phyloP scores from a whole-genome alignment of 345 rosid genomes.

The Brassica cretica region DNA sequence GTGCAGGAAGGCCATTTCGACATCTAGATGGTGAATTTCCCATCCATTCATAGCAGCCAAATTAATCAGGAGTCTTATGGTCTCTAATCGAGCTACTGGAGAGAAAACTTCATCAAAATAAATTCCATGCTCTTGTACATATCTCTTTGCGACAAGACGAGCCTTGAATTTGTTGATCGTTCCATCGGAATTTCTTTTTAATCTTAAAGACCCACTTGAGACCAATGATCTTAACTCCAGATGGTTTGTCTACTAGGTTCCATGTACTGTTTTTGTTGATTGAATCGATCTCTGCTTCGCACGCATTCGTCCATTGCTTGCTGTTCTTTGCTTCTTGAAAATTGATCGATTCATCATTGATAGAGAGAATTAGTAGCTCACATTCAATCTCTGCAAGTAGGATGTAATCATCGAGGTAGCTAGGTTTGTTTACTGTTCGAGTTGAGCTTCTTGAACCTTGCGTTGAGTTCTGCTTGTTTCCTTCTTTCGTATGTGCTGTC shows the following conservation, averaged over 20 bases:
- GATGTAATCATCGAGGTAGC: background rate
- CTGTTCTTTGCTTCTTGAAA: background rate
- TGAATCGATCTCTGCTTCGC: background rate
- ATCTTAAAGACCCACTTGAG: too few species aligned
- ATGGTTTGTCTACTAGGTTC: background rate
- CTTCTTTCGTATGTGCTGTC: background rate
- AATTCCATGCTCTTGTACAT: too few species aligned
- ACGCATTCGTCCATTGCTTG: too few species aligned
- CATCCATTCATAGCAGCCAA: too few species aligned
- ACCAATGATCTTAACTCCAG: background rate
- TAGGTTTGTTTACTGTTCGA: background rate
- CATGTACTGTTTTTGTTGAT: background rate
- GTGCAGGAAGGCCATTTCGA: too few species aligned
- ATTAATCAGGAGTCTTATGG: too few species aligned
- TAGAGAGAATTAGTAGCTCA: background rate
- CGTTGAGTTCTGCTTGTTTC: background rate
- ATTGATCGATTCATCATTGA: background rate
- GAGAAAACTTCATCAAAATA: too few species aligned
- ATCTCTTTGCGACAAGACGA: too few species aligned
- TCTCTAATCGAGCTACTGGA: too few species aligned
- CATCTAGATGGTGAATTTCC: too few species aligned
- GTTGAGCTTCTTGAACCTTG: background rate
- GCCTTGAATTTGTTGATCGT: too few species aligned
- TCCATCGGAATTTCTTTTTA: too few species aligned
- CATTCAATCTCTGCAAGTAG: background rate